Conservation (phyloP, 305 asterid genomes). For the Plantago lanceolata region DNA sequence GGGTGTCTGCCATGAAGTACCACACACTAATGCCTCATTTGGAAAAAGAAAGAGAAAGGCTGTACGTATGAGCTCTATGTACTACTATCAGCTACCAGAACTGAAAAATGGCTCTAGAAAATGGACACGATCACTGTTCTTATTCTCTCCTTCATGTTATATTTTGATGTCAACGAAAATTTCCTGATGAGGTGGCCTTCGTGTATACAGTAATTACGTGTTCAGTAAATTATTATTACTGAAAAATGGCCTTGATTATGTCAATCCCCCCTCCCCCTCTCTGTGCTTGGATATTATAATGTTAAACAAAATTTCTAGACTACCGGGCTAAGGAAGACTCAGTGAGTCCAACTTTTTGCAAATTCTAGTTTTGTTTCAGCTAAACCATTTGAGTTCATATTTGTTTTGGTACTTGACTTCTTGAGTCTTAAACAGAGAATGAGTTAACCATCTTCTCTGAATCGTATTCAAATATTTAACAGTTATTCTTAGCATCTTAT, state of each 20-base stretch:
- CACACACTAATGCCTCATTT: not conserved
- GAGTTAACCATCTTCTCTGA: not conserved
- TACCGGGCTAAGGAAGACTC: not conserved
- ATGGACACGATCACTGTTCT: too few species aligned
- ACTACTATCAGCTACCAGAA: not conserved
- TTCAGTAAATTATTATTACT: not conserved
- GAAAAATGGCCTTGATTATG: not conserved
- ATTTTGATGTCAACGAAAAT: not conserved
- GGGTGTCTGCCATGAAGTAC: not conserved
- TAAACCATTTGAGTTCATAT: not conserved
- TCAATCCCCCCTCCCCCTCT: not conserved
- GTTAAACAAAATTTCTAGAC: not conserved
- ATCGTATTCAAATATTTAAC: not conserved
- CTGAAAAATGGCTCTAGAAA: too few species aligned
- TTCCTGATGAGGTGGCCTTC: not conserved
- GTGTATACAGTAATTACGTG: not conserved
- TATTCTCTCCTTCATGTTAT: too few species aligned
- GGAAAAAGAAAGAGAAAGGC: not conserved
- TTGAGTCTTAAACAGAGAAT: not conserved
- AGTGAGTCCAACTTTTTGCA: not conserved
- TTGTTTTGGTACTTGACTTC: not conserved
- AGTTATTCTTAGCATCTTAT: conserved; percentile 11
- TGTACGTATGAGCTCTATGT: not conserved
- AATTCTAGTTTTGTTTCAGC: not conserved
- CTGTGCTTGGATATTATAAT: not conserved